Evolutionary conservation across 2,329 filamentous ascomycete genomes (phyloP).

Genomic region (Metarhizium guizhouense): DNA sequence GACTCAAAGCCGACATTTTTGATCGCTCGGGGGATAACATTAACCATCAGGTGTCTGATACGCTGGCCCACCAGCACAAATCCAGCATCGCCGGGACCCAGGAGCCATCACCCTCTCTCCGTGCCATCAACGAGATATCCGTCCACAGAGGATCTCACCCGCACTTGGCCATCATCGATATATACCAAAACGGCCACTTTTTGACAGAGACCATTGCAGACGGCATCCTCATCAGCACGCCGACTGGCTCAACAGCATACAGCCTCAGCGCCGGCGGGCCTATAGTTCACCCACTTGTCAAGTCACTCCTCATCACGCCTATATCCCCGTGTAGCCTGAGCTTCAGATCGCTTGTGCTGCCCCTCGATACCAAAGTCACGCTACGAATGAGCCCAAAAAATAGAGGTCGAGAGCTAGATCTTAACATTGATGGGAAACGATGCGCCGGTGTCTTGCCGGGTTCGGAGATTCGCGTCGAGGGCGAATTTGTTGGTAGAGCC

Average conservation of each 20-base stretch:
- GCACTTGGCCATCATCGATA: constrained; percentile 84
- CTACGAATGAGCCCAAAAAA: constrained; percentile 76
- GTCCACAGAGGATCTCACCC: constrained; percentile 86
- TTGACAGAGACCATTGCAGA: constrained; percentile 92
- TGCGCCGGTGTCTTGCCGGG: constrained; percentile 61
- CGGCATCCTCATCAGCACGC: constrained; percentile 88
- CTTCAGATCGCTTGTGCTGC: constrained; percentile 84
- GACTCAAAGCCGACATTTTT: constrained; percentile 79
- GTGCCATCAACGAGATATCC: constrained; percentile 90
- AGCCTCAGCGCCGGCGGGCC: constrained; percentile 85
- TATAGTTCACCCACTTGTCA: constrained; percentile 89
- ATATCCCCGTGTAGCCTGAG: constrained; percentile 89
- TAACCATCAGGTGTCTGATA: constrained; percentile 37
- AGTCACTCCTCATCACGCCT: constrained; percentile 80
- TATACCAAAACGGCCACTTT: constrained; percentile 81
- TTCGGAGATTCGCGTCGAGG: constrained; percentile 80
- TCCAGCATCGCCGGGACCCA: constrained; percentile 28
- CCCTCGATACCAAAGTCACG: constrained; percentile 75
- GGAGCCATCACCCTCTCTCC: constrained; percentile 35
- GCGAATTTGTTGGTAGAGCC: constrained; percentile 59
- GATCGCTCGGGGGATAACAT: constrained; percentile 56
- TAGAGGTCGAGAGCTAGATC: constrained; percentile 64
- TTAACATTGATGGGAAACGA: constrained; percentile 70
- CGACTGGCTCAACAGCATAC: constrained; percentile 92
- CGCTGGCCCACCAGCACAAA: constrained; percentile 36